Conservation (phyloP, 495 filamentous ascomycete species). For the Daldinia concentrica region DNA sequence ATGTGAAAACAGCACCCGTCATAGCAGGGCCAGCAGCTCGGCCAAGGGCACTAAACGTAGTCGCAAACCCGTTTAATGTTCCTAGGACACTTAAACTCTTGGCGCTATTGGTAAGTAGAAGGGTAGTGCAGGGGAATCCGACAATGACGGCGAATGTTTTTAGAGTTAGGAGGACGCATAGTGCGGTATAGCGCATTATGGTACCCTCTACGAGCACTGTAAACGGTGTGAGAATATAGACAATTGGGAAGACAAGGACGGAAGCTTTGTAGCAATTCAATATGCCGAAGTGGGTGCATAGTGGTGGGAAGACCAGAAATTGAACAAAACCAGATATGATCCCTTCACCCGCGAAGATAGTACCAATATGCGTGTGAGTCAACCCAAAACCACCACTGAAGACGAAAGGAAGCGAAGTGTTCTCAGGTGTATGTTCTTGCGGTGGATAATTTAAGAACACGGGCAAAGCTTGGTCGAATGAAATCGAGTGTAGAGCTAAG, state of each 20-base stretch:
- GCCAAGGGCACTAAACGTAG: conserved; percentile 79
- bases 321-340: conserved; percentile 76
- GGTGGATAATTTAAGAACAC: conserved; percentile 81
- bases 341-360: conserved; percentile 79
- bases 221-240: conserved; percentile 79
- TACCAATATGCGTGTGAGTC: conserved; percentile 74
- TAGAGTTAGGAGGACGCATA: conserved; percentile 66
- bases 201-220: conserved; percentile 66
- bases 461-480: conserved; percentile 81
- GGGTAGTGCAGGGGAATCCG: conserved; percentile 87
- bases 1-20: conserved; percentile 71
- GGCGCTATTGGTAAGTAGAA: conserved; percentile 89
- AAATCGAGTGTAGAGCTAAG: conserved; percentile 77
- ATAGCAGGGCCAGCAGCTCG: conserved; percentile 79
- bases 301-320: conserved; percentile 78
- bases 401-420: conserved; percentile 76
- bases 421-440: conserved; percentile 58
- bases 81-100: conserved; percentile 77
- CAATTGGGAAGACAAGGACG: conserved; percentile 68
- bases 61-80: conserved; percentile 89
- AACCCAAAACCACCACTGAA: conserved; percentile 83
- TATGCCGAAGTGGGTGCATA: conserved; percentile 74
- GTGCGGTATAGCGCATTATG: conserved; percentile 54
- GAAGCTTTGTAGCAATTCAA: conserved; percentile 71
- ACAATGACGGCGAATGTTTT: conserved; percentile 80